These are phyloP conservation scores for Termitomyces sp. DNA, from an alignment of 768 basidiomycete species.

Conservation along the genomic window DNA sequence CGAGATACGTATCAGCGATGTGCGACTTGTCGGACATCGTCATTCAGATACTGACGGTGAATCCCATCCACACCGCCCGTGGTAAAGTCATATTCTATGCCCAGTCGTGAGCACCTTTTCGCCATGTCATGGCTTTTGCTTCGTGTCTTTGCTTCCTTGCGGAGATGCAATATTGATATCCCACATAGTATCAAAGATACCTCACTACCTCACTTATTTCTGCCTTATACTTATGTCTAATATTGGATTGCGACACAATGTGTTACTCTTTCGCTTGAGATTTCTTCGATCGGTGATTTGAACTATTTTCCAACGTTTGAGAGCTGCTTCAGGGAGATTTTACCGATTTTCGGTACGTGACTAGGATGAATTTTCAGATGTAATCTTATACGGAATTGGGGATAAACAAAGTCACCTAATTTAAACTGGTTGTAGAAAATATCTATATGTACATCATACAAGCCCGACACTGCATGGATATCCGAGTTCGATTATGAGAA, in stretches of 20 bases:
- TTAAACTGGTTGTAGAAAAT: constrained; percentile 1
- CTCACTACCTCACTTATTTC: neutral
- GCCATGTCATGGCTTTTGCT: neutral
- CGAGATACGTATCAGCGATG: constrained; percentile 17
- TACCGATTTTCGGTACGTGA: neutral
- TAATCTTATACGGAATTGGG: neutral
- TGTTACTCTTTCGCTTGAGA: neutral
- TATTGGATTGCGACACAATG: neutral
- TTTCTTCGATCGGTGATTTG: neutral
- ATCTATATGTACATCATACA: neutral
- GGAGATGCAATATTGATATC: constrained; percentile 4
- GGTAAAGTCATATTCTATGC: constrained; percentile 24
- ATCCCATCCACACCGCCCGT: constrained; percentile 38
- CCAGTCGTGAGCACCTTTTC: neutral
- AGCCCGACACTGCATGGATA: neutral
- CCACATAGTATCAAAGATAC: constrained; percentile 5
- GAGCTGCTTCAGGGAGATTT: neutral
- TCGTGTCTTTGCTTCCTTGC: neutral
- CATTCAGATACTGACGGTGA: constrained; percentile 31
- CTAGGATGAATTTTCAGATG: neutral
- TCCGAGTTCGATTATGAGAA: neutral
- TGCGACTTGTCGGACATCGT: constrained; percentile 18
- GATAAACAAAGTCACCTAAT: neutral
- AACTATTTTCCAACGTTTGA: neutral
- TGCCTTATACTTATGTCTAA: constrained; percentile 9